Evolutionary conservation across 306 rosid species (phyloP), one percentile per base, ranked within the genome.

Genomic region (Hippophae rhamnoides): DNA sequence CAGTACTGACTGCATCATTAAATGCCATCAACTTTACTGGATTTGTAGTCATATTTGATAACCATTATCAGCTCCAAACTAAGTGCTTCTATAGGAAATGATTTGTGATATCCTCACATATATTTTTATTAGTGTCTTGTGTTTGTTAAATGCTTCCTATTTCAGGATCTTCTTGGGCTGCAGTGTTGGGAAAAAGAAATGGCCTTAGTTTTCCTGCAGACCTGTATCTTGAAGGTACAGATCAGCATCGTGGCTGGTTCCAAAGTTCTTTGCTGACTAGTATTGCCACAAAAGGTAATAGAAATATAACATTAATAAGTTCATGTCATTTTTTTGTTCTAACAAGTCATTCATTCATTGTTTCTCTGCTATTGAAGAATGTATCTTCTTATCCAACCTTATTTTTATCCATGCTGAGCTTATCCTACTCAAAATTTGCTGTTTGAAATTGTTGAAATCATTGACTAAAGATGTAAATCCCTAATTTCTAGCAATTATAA

Each of bases 141-240:
- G 27, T 68, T 71, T 63, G 14, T 49, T 46, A 5, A 61, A 53
- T 7, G 7, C 48, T 57, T 76, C 66, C 58, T 67, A 69, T 77
- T 74, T 73, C 90, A 93, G 99, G 99, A 61, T 88, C 99, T 69
- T 93, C 99, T 61, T 93, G 99, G 99, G 99, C 99, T 69, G 95
- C 97, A 57, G 90, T 88, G 57, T 71, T 93, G 75, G 84, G 85
- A 53, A 80, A 74, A 72, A 77, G 86, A 69, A 76, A 75, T 40
- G 76, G 83, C 68, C 94, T 80, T 69, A 63, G 73, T 66, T 80
- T 76, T 72, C 99, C 99, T 43, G 99, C 99, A 9, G 94, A 88
- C 73, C 68, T 93, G 82, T 93, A 86, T 77, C 94, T 93, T 69
- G 99, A 93, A 75, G 99, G 99, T 76, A 88, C 96, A 41, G 97